These are phyloP conservation scores for Pinus taeda DNA, from an alignment of 75 land plant genomes.

Conservation along the genomic window DNA sequence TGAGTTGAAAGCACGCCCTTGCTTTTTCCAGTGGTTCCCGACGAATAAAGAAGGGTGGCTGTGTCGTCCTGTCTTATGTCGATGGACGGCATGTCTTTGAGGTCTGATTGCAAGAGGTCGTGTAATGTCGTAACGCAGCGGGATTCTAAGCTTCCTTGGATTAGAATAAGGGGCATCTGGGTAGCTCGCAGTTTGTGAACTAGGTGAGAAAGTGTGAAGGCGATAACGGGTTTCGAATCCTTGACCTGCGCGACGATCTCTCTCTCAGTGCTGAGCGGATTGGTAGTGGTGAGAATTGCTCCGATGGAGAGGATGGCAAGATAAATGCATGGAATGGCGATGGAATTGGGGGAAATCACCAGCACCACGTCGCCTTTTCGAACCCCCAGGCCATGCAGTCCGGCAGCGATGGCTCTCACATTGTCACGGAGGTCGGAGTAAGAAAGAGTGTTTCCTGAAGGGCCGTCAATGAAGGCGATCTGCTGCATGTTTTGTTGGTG, in stretches of 20 bases:
- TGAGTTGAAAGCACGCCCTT: slow-evolving; percentile 82
- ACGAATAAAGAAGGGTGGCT: slow-evolving; percentile 78
- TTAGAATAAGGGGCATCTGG: background rate
- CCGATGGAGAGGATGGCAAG: slow-evolving; percentile 65
- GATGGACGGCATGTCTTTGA: slow-evolving; percentile 18
- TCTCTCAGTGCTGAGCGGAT: slow-evolving; percentile 78
- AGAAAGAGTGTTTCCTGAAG: slow-evolving; percentile 27
- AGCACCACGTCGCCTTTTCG: slow-evolving; percentile 48
- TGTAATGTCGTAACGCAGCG: slow-evolving; percentile 2
- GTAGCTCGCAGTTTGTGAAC: slow-evolving; percentile 40
- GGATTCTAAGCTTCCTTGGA: background rate
- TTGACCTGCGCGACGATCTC: slow-evolving; percentile 80
- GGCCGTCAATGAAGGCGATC: slow-evolving; percentile 41
- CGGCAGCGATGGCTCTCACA: slow-evolving; percentile 31
- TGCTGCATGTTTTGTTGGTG: slow-evolving; percentile 24
- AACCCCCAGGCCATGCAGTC: slow-evolving; percentile 17
- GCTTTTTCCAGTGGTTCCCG: slow-evolving; percentile 91
- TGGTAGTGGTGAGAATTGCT: slow-evolving; percentile 77
- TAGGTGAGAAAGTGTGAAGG: slow-evolving; percentile 44
- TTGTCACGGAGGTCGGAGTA: slow-evolving; percentile 40
- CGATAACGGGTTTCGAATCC: slow-evolving; percentile 61
- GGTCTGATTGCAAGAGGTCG: background rate
- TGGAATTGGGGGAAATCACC: slow-evolving; percentile 45
- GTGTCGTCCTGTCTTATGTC: slow-evolving; percentile 24
- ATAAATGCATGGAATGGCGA: slow-evolving; percentile 51